Base-by-base conservation (phyloP, 2,329 filamentous ascomycete genomes). In the Cladosporium sp. region DNA sequence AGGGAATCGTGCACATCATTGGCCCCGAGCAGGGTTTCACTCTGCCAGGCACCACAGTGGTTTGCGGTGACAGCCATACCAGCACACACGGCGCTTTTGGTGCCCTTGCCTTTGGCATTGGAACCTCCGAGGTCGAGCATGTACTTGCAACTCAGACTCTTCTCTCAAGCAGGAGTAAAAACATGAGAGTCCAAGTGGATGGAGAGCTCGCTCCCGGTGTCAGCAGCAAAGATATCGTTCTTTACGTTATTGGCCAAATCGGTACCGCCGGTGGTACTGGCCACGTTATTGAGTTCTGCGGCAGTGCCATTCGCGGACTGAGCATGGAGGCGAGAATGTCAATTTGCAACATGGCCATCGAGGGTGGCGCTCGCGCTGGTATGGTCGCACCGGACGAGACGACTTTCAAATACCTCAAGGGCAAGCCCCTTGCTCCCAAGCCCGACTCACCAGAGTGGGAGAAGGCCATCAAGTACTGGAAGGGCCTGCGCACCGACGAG, bases 331-430 rank as follows among this genome's bases (percentile, higher is more conserved):
- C 92, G 38, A 84, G 93, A 60, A 97, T 99, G 93, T 96, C 91
- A 57, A 95, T 99, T 69, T 97, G 93, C 78, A 99, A 99, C 77
- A 97, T 97, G 93, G 90, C 91, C 12, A 96, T 97, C 61, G 93
- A 99, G 77, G 93, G 80, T 60, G 93, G 93, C 71, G 93, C 93
- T 42, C 82, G 93, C 73, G 92, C 92, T 54, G 93, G 93, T 59
- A 95, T 99, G 90, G 85, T 99, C 53, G 93, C 93, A 8, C 93
- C 93, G 4, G 93, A 99, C 65, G 86, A 96, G 66, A 87, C 78
- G 52, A 97, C 93, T 22, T 96, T 96, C 62, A 89, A 95, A 59
- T 99, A 97, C 68, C 86, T 99, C 64, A 93, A 93, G 77, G 89
- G 86, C 61, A 84, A 86, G 56, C 93, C 93, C 32, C 76, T 99